Evolutionary conservation across 2,329 filamentous ascomycete genomes (phyloP), one percentile per base, ranked within the genome.

Genomic region (Erysiphe pulchra): DNA sequence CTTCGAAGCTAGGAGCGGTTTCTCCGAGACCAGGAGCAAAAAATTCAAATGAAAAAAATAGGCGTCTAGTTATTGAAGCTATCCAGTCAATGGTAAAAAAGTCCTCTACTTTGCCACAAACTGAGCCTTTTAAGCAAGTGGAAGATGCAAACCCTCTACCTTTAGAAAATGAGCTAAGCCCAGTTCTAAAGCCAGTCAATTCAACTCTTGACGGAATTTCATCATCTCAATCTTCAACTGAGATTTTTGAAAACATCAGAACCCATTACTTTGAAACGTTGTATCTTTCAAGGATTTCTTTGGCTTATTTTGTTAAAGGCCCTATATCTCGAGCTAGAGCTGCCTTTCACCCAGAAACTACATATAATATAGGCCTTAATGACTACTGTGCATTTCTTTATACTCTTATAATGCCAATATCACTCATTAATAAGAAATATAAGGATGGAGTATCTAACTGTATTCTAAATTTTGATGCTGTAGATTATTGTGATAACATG

Each of bases 271-370:
- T 70, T 47, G 69, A 75, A 47, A 65, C 68, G 6, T 59, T 79
- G 1, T 77, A 75, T 64, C 66, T 73, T 61, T 74, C 77, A 47
- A 69, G 73, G 65, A 73, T 73, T 59, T 83, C 81, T 3, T 63
- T 87, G 47, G 81, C 81, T 47, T 90, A 86, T 59, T 86, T 87
- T 60, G 77, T 77, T 17, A 90, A 90, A 62, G 82, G 81, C 0
- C 80, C 82, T 1, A 63, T 90, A 17, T 82, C 81, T 40, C 70
- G 80, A 52, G 77, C 80, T 41, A 71, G 81, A 48, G 78, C 77
- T 42, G 71, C 75, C 13, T 83, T 83, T 50, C 72, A 76, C 47
- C 61, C 74, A 13, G 16, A 17, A 20, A 70, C 75, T 49, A 70
- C 70, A 45, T 72, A 77, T 56, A 63, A 69, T 7, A 61, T 77